phyloP scores from a whole-genome alignment of 2,329 filamentous ascomycete genomes.

The Colletotrichum kahawae region DNA sequence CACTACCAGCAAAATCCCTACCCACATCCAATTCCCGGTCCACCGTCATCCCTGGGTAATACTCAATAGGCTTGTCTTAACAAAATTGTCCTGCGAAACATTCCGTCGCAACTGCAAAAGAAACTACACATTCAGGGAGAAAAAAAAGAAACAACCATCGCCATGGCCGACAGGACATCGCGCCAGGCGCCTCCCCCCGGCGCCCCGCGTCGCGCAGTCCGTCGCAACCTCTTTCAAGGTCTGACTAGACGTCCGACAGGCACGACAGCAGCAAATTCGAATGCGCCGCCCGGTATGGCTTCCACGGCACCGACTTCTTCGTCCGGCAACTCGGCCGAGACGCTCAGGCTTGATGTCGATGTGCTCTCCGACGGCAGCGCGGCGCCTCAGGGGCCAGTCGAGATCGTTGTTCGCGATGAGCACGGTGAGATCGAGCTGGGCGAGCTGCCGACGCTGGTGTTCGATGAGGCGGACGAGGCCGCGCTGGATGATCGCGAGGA shows the following conservation, averaged over 20 bases:
- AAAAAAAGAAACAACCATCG: background rate
- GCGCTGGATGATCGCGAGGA: conserved; percentile 63
- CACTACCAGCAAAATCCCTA: background rate
- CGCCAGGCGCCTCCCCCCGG: conserved; percentile 2
- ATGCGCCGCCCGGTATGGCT: conserved; percentile 18
- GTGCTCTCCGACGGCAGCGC: conserved; percentile 39
- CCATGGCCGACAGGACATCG: conserved; percentile 16
- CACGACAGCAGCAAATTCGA: background rate
- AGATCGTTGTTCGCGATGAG: conserved; percentile 67
- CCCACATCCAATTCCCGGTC: background rate
- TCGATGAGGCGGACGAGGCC: conserved; percentile 61
- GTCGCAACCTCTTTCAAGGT: conserved; percentile 65
- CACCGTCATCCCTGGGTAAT: background rate
- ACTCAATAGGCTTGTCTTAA: background rate
- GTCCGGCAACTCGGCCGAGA: conserved; percentile 45
- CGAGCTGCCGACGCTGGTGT: conserved; percentile 57
- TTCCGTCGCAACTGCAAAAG: background rate
- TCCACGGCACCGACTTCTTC: conserved; percentile 9
- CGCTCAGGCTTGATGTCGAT: conserved; percentile 52
- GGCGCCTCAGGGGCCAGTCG: conserved; percentile 32
- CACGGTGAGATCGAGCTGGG: conserved; percentile 68
- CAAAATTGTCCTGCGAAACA: background rate
- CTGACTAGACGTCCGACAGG: conserved; percentile 58
- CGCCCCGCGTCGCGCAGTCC: conserved; percentile 34
- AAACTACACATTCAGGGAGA: background rate